phyloP scores from a whole-genome alignment of 192 early-diverging fungal genomes.

The Dimargaris cristalligena region DNA sequence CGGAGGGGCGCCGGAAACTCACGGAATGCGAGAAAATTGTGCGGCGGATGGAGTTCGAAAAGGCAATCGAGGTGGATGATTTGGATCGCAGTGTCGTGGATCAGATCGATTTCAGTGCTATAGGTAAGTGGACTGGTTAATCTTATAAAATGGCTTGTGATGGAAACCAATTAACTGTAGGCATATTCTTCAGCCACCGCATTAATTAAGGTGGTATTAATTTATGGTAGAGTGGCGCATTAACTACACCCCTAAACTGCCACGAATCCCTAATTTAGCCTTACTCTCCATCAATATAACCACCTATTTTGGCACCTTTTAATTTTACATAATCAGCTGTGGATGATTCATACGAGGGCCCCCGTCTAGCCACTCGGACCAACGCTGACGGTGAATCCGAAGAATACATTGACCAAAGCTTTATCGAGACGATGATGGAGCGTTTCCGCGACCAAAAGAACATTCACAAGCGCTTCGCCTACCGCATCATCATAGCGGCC shows the following conservation, averaged over 20 bases:
- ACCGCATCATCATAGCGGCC: constrained; percentile 61
- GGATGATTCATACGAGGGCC: constrained; percentile 69
- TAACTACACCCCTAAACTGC: too few species aligned
- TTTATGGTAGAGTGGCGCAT: too few species aligned
- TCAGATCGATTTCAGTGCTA: constrained; percentile 28
- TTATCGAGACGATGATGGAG: constrained; percentile 59
- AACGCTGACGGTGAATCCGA: constrained; percentile 25
- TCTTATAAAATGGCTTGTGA: too few species aligned
- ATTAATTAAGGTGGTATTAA: too few species aligned
- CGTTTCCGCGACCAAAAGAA: constrained; percentile 78
- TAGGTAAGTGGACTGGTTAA: too few species aligned
- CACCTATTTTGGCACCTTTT: too few species aligned
- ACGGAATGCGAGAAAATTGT: constrained; percentile 83
- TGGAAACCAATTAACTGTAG: too few species aligned
- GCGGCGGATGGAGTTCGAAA: constrained; percentile 73
- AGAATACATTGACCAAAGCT: constrained; percentile 55
- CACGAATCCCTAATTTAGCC: too few species aligned
- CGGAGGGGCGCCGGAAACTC: constrained; percentile 60
- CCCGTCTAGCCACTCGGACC: constrained; percentile 37
- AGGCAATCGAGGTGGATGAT: constrained; percentile 63
- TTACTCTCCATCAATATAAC: too few species aligned
- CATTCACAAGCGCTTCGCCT: constrained; percentile 78
- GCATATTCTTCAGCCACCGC: too few species aligned
- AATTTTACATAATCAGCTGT: too few species aligned
- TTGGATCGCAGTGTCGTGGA: constrained; percentile 21